These are phyloP conservation scores for Eimeria zaria DNA, from an alignment of 169 alveolate genomes.

Conservation along the genomic window DNA sequence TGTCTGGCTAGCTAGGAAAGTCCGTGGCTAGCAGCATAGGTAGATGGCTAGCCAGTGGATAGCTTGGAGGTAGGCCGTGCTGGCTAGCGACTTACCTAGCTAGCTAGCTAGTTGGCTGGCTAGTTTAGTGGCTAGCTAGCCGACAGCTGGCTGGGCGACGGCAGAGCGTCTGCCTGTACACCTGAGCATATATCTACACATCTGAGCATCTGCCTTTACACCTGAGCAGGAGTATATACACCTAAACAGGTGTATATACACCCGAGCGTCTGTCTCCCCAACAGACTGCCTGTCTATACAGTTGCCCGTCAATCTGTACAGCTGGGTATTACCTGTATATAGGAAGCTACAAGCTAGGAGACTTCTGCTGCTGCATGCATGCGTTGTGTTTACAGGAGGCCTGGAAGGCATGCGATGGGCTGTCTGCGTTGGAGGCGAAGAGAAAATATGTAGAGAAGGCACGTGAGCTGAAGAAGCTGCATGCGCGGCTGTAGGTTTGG, in stretches of 20 bases:
- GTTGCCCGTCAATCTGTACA: no score
- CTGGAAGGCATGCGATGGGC: constrained; percentile 25
- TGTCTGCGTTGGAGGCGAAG: constrained; percentile 50
- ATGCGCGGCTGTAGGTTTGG: constrained; percentile 4
- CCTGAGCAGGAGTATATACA: background rate
- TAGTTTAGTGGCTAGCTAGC: background rate
- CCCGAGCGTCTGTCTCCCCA: no score
- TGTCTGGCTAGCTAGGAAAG: background rate
- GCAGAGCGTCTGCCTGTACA: no score
- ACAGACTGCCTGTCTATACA: no score
- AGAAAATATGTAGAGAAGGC: constrained; percentile 23
- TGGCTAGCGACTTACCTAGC: background rate
- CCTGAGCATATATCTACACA: no score
- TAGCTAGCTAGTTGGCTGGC: background rate
- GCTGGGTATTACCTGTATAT: no score
- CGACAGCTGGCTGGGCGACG: background rate
- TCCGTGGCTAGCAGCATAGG: no score
- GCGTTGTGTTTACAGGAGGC: constrained; percentile 46
- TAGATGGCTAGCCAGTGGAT: no score
- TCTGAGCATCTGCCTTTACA: no score
- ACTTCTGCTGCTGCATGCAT: background rate
- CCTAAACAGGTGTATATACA: background rate
- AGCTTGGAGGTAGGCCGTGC: no score
- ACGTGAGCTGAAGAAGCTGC: constrained; percentile 13
- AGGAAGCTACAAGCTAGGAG: no score